Evolutionary conservation across 106 monocot species (phyloP), one percentile per base, ranked within the genome.

Genomic region (Phalaenopsis aphrodite): DNA sequence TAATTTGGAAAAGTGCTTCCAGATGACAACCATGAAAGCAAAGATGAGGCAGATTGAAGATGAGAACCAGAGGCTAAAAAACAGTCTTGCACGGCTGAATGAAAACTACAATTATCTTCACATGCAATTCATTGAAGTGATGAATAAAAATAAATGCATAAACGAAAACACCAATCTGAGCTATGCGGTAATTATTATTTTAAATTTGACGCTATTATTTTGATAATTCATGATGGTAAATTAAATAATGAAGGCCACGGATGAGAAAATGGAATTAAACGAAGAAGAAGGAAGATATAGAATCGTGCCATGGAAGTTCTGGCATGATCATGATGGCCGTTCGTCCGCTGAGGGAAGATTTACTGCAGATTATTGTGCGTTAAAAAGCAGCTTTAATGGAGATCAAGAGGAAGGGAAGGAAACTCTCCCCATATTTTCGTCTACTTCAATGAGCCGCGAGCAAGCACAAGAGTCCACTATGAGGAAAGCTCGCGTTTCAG

Each of bases 401-500:
- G 46, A 41, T 55, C 87, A 14, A 84, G 79, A 81, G 87, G 81
- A 43, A 16, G 68, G 83, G 56, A 85, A 86, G 39, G 52, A 52
- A 12, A 52, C 52, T 52, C 3, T 12, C 14, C 12, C 52, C 1
- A 1, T 52, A 12, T 12, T 52, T 12, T 39, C 81, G 38, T 41
- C 76, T 8, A 1, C 82, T 30, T 52, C 42, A 24, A 81, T 3
- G 16, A 42, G n/a, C 23, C 11, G 75, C 21, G 85, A 86, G 39
- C 75, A 85, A 49, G 67, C 82, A 19, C 88, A 87, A 7, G 93
- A 90, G 21, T 85, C 88, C 19, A 88, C 85, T 48, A 87, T 93
- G 88, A 88, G 90, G 77, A 93, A 93, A 56, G 88, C 85, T 16
- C 87, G 93, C n/a, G 93, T 93, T 5, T 90, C 88, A 0, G 93